Evolutionary conservation across 108 stramenopile genomes (phyloP).

Genomic region (Conticribra guillardii): DNA sequence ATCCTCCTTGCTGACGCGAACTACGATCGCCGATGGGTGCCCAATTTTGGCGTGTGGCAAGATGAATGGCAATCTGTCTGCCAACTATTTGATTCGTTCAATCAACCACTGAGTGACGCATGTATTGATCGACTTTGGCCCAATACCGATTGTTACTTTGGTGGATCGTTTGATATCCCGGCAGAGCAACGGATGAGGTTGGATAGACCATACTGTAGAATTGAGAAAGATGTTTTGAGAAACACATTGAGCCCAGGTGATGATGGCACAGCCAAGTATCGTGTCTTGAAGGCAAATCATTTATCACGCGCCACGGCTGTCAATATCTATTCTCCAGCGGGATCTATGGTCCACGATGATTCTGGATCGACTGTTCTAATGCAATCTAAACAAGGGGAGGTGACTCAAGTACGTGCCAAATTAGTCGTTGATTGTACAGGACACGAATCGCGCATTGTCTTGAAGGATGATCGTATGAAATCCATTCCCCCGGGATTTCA

Average conservation of each 20-base stretch:
- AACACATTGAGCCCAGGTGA: constrained; percentile 55
- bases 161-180: constrained; percentile 87
- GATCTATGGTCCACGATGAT: constrained; percentile 70
- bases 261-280: constrained; percentile 42
- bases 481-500: constrained; percentile 85
- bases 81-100: constrained; percentile 27
- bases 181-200: constrained; percentile 70
- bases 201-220: constrained; percentile 83
- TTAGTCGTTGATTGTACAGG: constrained; percentile 93
- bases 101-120: constrained; percentile 20
- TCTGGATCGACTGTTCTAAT: constrained; percentile 65
- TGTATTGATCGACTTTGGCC: constrained; percentile 82
- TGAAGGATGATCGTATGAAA: constrained; percentile 69
- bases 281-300: constrained; percentile 70
- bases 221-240: constrained; percentile 75
- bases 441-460: constrained; percentile 85
- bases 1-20: constrained; percentile 85
- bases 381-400: constrained; percentile 53
- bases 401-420: constrained; percentile 72
- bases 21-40: constrained; percentile 78
- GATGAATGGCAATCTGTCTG: constrained; percentile 91
- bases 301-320: constrained; percentile 64
- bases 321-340: constrained; percentile 81
- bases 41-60: constrained; percentile 95
- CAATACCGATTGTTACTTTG: constrained; percentile 93